Base-by-base conservation (phyloP, 768 basidiomycete species). In the Podaxis rugospora region DNA sequence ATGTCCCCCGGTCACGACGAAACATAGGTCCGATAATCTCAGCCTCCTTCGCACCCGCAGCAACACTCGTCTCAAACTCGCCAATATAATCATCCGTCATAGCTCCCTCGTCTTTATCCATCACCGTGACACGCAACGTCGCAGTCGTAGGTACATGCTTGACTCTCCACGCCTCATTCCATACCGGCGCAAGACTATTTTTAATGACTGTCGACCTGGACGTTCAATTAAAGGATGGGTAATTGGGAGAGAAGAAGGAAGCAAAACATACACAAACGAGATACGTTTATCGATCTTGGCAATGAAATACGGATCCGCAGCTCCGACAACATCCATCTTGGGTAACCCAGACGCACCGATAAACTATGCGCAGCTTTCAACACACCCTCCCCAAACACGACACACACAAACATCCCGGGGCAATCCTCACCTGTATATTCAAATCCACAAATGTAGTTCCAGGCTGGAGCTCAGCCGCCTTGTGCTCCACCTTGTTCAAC, bases 131-230 rank as follows among this genome's bases (percentile, higher is more conserved):
- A 4, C 74, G 69, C 6, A 92, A 71, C 25, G 74, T 76, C 6
- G 89, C 89, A n/a, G 75, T 79, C 4, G 68, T 70, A 0, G 90
- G 90, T 13, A 92, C 89, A 66, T 89, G 90, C 72, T 85, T 88
- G 63, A 92, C 72, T 36, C 75, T 73, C 90, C 90, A 92, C 7
- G 76, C 63, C 67, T 90, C 90, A 66, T 92, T 87, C 90, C 90
- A 92, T 18, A 89, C 85, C 0, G 90, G 90, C 0, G 74, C 65
- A 18, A 85, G 70, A 5, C 84, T 85, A 50, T 83, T 75, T 11
- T 71, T 57, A 65, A 87, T 78, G 9, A 92, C 86, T 0, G 85
- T 82, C 0, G 90, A 92, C 44, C 90, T 92, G 36, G 6, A 60
- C 25, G 0, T 55, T 51, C n/a, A 42, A 10, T 49, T 39, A 25